Base-by-base conservation (phyloP, 140 eudicot species). In the Flaveria floridana region DNA sequence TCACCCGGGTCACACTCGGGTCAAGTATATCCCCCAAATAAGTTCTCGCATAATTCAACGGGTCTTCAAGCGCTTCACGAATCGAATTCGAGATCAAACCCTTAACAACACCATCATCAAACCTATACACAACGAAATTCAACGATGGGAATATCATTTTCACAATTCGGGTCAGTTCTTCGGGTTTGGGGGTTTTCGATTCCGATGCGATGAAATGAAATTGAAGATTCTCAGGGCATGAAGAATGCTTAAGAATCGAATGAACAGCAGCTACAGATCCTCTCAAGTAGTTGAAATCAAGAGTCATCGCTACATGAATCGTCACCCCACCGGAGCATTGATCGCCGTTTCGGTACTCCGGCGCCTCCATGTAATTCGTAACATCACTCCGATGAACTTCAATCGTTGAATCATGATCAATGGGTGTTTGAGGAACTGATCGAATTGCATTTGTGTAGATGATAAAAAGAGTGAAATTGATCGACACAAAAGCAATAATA, bases 251-350 rank as follows among this genome's bases (percentile, higher is more conserved):
- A 34, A 90, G 79, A 10, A 85, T 71, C 1, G 96, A 90, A 65
- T 90, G 95, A 39, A 90, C 84, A 6, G 95, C 87, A 39, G 95
- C 96, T 13, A 90, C 77, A 41, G 95, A 84, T 25, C 96, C 96
- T 76, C 96, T 71, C 55, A 90, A 76, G 82, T 90, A 90, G 13
- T 80, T 71, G 6, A 55, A 73, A 81, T 90, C 96, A 16, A 90
- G 91, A 26, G 96, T 90, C 87, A 86, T 88, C 3, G 95, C 91
- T 3, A 88, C 82, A 65, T 90, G 96, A 15, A 90, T 72, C 6
- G 78, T 64, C 11, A 70, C 23, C 30, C 20, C 79, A 2, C 65
- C 72, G 61, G 41, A 34, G 41, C 94, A 87, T 21, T 84, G 73
- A 19, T 20, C 62, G 2, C 79, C 87, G 42, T 87, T 89, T 18